A percentile compares a stretch with the other conserved stretches of the same genome.
Conservation (phyloP, 805 yeast species). For the Monosporozyma servazzii region DNA sequence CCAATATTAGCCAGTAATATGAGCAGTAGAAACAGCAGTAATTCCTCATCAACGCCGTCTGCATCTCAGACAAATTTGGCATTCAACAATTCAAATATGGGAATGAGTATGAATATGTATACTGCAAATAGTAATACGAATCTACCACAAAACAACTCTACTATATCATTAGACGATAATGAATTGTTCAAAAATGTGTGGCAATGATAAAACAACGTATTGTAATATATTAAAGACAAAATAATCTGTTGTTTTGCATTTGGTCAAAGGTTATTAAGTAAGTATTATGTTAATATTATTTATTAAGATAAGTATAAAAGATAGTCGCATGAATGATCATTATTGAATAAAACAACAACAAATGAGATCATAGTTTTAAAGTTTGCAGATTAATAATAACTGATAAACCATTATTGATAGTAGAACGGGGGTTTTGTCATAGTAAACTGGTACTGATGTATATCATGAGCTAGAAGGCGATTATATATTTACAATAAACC, state of each 20-base stretch:
- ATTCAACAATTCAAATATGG: not conserved
- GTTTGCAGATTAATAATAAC: too few species aligned
- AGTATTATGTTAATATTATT: too few species aligned
- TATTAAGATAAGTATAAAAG: too few species aligned
- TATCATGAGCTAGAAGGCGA: too few species aligned
- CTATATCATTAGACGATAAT: conserved; percentile 40
- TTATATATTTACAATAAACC: too few species aligned
- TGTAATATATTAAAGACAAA: not conserved
- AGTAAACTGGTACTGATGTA: too few species aligned
- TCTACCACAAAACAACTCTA: conserved; percentile 10
- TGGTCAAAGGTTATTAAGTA: too few species aligned
- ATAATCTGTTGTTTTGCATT: not conserved
- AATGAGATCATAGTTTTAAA: too few species aligned
- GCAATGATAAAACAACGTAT: conserved; percentile 30
- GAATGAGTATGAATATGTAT: not conserved
- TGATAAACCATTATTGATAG: too few species aligned
- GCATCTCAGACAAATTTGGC: not conserved
- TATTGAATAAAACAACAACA: too few species aligned
- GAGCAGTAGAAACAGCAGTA: conserved; percentile 3
- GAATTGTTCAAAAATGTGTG: conserved; percentile 65
- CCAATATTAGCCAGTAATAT: not conserved
- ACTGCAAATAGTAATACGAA: conserved; percentile 6
- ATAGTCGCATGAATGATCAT: too few species aligned
- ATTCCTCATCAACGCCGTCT: not conserved
- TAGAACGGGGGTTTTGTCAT: too few species aligned